Conservation (phyloP, 2,329 filamentous ascomycete species). For the Stachybotrys chlorohalonatus region DNA sequence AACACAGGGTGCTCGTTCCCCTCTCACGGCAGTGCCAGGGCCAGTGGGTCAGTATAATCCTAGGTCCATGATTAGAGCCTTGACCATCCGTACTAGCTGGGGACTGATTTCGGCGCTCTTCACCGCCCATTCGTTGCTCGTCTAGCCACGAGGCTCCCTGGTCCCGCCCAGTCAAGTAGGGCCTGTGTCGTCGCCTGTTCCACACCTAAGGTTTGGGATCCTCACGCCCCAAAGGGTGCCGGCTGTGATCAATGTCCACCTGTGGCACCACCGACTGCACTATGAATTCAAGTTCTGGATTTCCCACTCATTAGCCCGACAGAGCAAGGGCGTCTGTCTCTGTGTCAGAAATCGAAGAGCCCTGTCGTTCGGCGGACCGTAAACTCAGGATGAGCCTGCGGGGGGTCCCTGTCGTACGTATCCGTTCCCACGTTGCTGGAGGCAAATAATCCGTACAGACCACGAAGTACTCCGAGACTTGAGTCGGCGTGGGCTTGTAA, state of each 20-base stretch:
- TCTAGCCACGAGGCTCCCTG: background rate
- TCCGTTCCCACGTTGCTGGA: background rate
- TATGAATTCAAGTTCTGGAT: too few species aligned
- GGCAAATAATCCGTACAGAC: background rate
- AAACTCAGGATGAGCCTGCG: background rate
- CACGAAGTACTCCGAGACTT: background rate
- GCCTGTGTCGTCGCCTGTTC: background rate
- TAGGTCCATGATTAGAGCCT: background rate
- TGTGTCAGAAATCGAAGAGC: too few species aligned
- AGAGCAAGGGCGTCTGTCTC: too few species aligned
- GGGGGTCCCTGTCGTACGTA: background rate
- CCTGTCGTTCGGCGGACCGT: background rate
- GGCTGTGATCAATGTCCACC: too few species aligned
- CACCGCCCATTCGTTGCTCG: background rate
- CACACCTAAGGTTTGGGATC: too few species aligned
- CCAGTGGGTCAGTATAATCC: background rate
- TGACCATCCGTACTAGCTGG: background rate
- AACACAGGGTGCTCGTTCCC: background rate
- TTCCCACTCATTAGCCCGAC: too few species aligned
- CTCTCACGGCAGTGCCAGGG: background rate
- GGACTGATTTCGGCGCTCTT: background rate
- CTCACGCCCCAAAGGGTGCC: too few species aligned
- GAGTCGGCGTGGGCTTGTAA: too few species aligned
- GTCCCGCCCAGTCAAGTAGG: too few species aligned
- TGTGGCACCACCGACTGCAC: too few species aligned